Conservation (phyloP, 371 early-diverging fungal species). For the Funneliformis caledonium region DNA sequence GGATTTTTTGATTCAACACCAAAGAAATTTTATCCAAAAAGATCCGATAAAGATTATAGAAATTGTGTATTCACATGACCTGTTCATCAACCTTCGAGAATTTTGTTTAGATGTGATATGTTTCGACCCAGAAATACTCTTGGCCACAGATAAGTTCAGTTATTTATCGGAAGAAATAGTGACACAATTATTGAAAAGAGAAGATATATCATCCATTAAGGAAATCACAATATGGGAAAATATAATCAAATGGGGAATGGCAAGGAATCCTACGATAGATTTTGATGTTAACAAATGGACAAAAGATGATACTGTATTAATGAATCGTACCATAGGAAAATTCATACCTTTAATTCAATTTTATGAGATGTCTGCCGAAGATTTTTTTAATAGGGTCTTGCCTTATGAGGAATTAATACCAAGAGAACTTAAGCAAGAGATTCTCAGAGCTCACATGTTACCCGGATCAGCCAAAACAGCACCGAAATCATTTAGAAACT, state of each 20-base stretch:
- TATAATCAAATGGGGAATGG: neutral
- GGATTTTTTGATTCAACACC: neutral
- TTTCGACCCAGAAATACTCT: neutral
- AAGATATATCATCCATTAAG: neutral
- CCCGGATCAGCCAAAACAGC: neutral
- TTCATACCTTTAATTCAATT: neutral
- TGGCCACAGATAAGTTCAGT: neutral
- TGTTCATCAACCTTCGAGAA: neutral
- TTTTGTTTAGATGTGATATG: constrained; percentile 8
- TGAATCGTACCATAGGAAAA: neutral
- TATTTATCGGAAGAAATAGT: neutral
- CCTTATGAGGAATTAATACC: constrained; percentile 1
- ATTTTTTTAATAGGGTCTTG: constrained; percentile 2
- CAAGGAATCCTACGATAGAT: neutral
- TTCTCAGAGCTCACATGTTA: neutral
- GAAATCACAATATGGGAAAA: constrained; percentile 27
- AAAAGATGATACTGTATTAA: neutral
- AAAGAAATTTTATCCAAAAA: neutral
- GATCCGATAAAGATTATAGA: neutral
- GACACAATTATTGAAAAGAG: neutral
- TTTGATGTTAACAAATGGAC: neutral
- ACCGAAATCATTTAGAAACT: neutral
- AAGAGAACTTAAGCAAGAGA: neutral
- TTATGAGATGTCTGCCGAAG: neutral
- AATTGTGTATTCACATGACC: neutral